These are phyloP conservation scores for Quillaja saponaria DNA, from an alignment of 306 rosid genomes.

Conservation along the genomic window DNA sequence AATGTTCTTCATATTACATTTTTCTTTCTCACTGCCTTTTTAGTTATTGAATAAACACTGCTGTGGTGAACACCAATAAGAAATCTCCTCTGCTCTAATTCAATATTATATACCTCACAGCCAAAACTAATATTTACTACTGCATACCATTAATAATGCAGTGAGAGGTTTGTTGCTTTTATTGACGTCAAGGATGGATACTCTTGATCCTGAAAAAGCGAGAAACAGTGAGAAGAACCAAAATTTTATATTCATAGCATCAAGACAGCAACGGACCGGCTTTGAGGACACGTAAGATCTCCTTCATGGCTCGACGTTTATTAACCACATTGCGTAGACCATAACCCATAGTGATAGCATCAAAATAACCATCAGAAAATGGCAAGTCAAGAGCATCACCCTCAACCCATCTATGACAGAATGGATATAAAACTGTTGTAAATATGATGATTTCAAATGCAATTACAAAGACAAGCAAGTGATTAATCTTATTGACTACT, in stretches of 20 bases:
- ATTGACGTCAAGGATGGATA: conserved; percentile 79
- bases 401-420: conserved; percentile 75
- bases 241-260: conserved; percentile 4
- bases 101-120: background rate
- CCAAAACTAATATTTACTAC: conserved; percentile 8
- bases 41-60: conserved; percentile 12
- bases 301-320: conserved; percentile 67
- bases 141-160: conserved; percentile 59
- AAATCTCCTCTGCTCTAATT: background rate
- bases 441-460: background rate
- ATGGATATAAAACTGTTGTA: background rate
- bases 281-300: conserved; percentile 71
- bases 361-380: conserved; percentile 65
- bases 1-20: conserved; percentile 2
- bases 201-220: conserved; percentile 59
- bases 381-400: conserved; percentile 94
- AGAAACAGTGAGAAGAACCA: conserved; percentile 17
- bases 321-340: conserved; percentile 86
- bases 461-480: background rate
- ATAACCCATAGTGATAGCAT: conserved; percentile 88
- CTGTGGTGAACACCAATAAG: background rate
- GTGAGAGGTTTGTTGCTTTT: conserved; percentile 57
- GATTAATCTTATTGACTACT: background rate
- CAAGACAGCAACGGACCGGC: conserved; percentile 45
- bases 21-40: background rate